Evolutionary conservation across 2,329 filamentous ascomycete species (phyloP).

Genomic region (Sarocladium brachiariae): DNA sequence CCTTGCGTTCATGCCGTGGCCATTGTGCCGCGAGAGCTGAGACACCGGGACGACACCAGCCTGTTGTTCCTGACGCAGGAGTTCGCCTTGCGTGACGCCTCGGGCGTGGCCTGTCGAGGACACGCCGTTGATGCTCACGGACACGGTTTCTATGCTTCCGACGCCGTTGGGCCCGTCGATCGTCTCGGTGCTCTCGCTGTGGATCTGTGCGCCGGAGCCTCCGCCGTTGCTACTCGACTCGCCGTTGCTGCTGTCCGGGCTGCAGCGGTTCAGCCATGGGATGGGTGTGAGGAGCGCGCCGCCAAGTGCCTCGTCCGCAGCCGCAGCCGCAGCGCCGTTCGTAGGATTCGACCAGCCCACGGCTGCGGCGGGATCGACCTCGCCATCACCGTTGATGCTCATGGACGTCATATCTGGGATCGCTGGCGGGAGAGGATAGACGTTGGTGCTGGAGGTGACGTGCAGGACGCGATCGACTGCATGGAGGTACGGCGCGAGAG

Average conservation of each 20-base stretch:
- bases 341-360: slow-evolving; percentile 43
- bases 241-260: slow-evolving; percentile 22
- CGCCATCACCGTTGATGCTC: slow-evolving; percentile 55
- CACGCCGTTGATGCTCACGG: slow-evolving; percentile 66
- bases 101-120: slow-evolving; percentile 42
- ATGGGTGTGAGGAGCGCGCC: slow-evolving; percentile 91
- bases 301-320: slow-evolving; percentile 82
- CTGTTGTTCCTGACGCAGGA: slow-evolving; percentile 79
- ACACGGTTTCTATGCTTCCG: slow-evolving; percentile 74
- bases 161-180: slow-evolving; percentile 75
- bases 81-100: slow-evolving; percentile 74
- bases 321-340: slow-evolving; percentile 41
- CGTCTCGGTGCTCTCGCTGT: slow-evolving; percentile 71
- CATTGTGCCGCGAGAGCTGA: slow-evolving; percentile 43
- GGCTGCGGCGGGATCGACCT: slow-evolving; percentile 25
- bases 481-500: slow-evolving; percentile 77
- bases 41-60: slow-evolving; percentile 68
- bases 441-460: slow-evolving; percentile 73
- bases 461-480: slow-evolving; percentile 86
- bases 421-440: slow-evolving; percentile 74
- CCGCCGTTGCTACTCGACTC: slow-evolving; percentile 11
- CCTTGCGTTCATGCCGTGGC: slow-evolving; percentile 19
- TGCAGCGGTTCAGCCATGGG: slow-evolving; percentile 63
- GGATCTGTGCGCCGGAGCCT: slow-evolving; percentile 34
- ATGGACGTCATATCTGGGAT: slow-evolving; percentile 51